These are phyloP conservation scores for Taphrina betulina DNA, from an alignment of 1,139 yeast genomes.

Conservation along the genomic window DNA sequence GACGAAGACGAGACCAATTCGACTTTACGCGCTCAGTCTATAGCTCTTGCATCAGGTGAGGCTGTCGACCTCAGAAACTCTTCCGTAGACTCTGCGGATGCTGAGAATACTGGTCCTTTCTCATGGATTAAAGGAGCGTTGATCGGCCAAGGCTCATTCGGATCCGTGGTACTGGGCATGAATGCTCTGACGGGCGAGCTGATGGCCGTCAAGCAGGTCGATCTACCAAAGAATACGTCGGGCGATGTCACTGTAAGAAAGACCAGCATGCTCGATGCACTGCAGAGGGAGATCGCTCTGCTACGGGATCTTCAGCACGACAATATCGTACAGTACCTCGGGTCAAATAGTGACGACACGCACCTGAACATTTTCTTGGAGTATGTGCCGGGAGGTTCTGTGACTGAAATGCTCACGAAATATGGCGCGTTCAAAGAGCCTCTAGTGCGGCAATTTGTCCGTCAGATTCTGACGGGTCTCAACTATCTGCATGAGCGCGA, in stretches of 20 bases:
- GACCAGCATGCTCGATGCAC: slow-evolving; percentile 71
- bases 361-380: slow-evolving; percentile 52
- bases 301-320: slow-evolving; percentile 91
- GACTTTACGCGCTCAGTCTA: slow-evolving; percentile 11
- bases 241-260: slow-evolving; percentile 50
- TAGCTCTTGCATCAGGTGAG: slow-evolving; percentile 38
- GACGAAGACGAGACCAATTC: slow-evolving; percentile 32
- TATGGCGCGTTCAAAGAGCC: slow-evolving; percentile 84
- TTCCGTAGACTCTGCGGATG: slow-evolving; percentile 50
- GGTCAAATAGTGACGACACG: slow-evolving; percentile 34
- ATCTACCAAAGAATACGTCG: slow-evolving; percentile 55
- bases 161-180: slow-evolving; percentile 88
- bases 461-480: slow-evolving; percentile 79
- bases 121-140: slow-evolving; percentile 94
- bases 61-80: slow-evolving; percentile 47
- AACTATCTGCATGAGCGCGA: slow-evolving; percentile 83
- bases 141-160: slow-evolving; percentile 96
- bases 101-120: slow-evolving; percentile 63
- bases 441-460: slow-evolving; percentile 67
- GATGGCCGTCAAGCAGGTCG: slow-evolving; percentile 97
- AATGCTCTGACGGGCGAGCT: slow-evolving; percentile 97
- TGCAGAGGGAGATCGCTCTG: slow-evolving; percentile 88
- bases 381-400: slow-evolving; percentile 97
- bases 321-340: slow-evolving; percentile 86
- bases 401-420: slow-evolving; percentile 77